phyloP scores from a whole-genome alignment of 1,139 yeast genomes.

The Pichia sp. region DNA sequence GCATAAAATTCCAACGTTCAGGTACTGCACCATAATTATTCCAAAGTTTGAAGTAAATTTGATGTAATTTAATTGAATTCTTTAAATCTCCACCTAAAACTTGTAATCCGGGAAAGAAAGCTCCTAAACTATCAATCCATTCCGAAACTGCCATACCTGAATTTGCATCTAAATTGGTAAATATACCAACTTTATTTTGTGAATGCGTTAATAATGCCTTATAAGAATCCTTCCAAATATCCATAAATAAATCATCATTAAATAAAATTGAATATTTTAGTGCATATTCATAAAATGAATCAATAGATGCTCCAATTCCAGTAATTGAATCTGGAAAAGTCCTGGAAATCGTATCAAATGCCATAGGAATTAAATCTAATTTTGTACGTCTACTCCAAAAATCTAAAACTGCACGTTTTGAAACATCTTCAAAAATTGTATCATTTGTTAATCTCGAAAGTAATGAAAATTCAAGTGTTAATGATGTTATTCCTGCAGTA shows the following conservation, averaged over 20 bases:
- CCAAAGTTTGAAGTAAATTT: slow-evolving; percentile 75
- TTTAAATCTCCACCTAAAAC: slow-evolving; percentile 70
- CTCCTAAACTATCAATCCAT: slow-evolving; percentile 85
- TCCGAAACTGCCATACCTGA: slow-evolving; percentile 46
- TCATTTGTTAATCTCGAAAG: slow-evolving; percentile 72
- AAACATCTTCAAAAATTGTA: slow-evolving; percentile 55
- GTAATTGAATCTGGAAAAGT: slow-evolving; percentile 56
- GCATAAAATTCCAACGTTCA: slow-evolving; percentile 67
- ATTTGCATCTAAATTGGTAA: slow-evolving; percentile 50
- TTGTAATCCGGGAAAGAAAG: slow-evolving; percentile 83
- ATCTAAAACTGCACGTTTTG: slow-evolving; percentile 59
- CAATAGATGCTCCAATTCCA: slow-evolving; percentile 92
- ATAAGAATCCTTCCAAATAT: slow-evolving; percentile 57
- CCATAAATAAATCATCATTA: slow-evolving; percentile 53
- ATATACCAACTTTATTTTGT: slow-evolving; percentile 45
- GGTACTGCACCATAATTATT: slow-evolving; percentile 75
- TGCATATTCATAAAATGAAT: slow-evolving; percentile 87
- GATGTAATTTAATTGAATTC: slow-evolving; percentile 59
- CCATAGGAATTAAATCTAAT: slow-evolving; percentile 69
- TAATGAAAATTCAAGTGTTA: slow-evolving; percentile 71
- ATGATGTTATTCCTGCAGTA: slow-evolving; percentile 81
- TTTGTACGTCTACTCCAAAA: slow-evolving; percentile 64
- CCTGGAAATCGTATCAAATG: slow-evolving; percentile 46
- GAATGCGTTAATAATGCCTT: slow-evolving; percentile 49
- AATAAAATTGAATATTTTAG: slow-evolving; percentile 70